phyloP scores from a whole-genome alignment of 441 rosid genomes.

The Lepidium campestre region DNA sequence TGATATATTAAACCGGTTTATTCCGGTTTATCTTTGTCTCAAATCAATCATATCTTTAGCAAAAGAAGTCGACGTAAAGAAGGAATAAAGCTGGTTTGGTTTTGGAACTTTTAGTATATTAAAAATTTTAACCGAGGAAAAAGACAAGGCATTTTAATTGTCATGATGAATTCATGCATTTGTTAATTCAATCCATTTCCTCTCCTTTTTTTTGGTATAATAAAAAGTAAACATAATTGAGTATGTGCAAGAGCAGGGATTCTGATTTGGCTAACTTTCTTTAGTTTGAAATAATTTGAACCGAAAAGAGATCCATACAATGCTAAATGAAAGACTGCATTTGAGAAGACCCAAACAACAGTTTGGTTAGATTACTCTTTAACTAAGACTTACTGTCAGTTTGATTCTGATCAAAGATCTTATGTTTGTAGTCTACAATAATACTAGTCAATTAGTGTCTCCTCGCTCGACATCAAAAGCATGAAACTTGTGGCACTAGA shows the following conservation, averaged over 20 bases:
- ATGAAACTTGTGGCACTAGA: no score
- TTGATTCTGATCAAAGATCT: not conserved
- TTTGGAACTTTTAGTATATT: conserved; percentile 7
- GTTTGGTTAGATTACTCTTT: no score
- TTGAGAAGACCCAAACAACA: no score
- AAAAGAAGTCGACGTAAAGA: conserved; percentile 14
- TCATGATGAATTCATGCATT: conserved; percentile 15
- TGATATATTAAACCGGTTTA: not conserved
- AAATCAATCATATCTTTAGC: conserved; percentile 15
- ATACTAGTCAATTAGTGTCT: not conserved
- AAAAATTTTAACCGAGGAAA: conserved; percentile 3
- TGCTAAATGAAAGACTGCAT: not conserved
- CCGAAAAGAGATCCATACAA: not conserved
- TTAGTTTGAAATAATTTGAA: not conserved
- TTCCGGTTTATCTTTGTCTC: not conserved
- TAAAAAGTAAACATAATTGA: conserved; percentile 4
- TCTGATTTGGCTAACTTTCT: not conserved
- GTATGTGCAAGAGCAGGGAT: not conserved
- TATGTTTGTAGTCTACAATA: not conserved
- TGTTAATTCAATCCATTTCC: not conserved
- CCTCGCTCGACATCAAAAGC: no score
- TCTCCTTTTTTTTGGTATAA: not conserved
- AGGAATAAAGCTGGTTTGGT: conserved; percentile 14
- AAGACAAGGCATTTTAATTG: conserved; percentile 17
- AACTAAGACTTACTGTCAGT: not conserved